These are phyloP conservation scores for Cryptosporidium ryanae DNA, from an alignment of 169 alveolate genomes.

Conservation along the genomic window DNA sequence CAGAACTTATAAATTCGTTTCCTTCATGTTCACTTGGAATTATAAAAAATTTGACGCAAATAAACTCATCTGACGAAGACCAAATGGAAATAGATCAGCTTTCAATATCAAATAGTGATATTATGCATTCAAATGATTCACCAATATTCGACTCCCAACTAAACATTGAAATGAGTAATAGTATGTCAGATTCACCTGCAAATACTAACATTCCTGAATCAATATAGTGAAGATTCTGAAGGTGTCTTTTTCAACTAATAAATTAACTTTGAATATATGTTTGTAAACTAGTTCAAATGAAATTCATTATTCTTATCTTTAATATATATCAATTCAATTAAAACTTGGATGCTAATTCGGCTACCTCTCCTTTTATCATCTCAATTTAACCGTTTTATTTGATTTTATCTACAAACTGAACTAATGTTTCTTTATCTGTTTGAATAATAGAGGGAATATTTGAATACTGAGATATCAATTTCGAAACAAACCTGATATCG, in stretches of 20 bases:
- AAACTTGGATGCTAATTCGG: slow-evolving; percentile 19
- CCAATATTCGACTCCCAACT: slow-evolving; percentile 18
- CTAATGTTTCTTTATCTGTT: slow-evolving; percentile 58
- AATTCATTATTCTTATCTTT: no score
- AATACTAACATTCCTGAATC: slow-evolving; percentile 33
- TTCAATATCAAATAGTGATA: slow-evolving; percentile 35
- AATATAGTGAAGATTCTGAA: background rate
- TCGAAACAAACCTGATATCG: slow-evolving; percentile 81
- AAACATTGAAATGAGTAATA: background rate
- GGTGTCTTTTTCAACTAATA: no score
- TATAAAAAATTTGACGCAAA: background rate
- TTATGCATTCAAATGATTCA: slow-evolving; percentile 27
- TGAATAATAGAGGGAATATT: slow-evolving; percentile 75
- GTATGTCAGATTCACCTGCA: slow-evolving; percentile 34
- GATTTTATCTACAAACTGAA: slow-evolving; percentile 11
- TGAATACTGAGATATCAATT: slow-evolving; percentile 75
- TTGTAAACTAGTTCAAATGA: no score
- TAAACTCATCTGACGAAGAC: slow-evolving; percentile 11
- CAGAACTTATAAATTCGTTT: slow-evolving; percentile 30
- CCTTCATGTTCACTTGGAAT: slow-evolving; percentile 68
- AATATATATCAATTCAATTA: slow-evolving; percentile 1
- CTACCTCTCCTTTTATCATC: slow-evolving; percentile 13
- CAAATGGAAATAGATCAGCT: slow-evolving; percentile 62
- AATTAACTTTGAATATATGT: no score
- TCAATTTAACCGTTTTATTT: slow-evolving; percentile 6